phyloP scores from a whole-genome alignment of 805 yeast genomes.

The Jamesozyma rosinii region DNA sequence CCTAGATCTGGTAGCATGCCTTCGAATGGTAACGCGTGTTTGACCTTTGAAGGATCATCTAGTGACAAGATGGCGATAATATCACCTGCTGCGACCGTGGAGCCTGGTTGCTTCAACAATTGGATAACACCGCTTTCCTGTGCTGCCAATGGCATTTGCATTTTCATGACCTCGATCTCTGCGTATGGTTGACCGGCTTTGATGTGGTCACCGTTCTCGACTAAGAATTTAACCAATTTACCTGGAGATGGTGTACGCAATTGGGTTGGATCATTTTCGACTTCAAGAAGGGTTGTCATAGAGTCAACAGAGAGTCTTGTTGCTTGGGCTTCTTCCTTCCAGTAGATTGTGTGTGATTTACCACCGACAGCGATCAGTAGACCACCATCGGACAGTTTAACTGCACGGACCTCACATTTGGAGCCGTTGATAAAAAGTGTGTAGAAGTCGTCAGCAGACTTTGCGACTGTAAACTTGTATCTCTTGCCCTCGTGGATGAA shows the following conservation, averaged over 20 bases:
- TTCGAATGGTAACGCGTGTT: conserved; percentile 90
- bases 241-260: conserved; percentile 98
- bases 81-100: conserved; percentile 95
- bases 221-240: conserved; percentile 84
- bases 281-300: conserved; percentile 87
- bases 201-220: conserved; percentile 92
- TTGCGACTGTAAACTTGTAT: conserved; percentile 92
- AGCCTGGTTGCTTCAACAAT: conserved; percentile 93
- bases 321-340: conserved; percentile 95
- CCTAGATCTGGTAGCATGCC: conserved; percentile 90
- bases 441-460: conserved; percentile 76
- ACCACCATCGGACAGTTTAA: conserved; percentile 91
- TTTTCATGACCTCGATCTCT: conserved; percentile 98
- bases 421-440: conserved; percentile 91
- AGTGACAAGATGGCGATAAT: conserved; percentile 87
- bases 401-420: conserved; percentile 76
- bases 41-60: conserved; percentile 95
- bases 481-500: conserved; percentile 90
- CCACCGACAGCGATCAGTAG: conserved; percentile 81
- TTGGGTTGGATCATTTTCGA: conserved; percentile 97
- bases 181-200: conserved; percentile 89
- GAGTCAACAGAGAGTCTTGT: conserved; percentile 92
- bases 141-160: conserved; percentile 96
- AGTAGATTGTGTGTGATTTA: conserved; percentile 87
- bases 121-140: conserved; percentile 90